Base-by-base conservation (phyloP, 2,329 filamentous ascomycete species). In the Coniella lustricola region DNA sequence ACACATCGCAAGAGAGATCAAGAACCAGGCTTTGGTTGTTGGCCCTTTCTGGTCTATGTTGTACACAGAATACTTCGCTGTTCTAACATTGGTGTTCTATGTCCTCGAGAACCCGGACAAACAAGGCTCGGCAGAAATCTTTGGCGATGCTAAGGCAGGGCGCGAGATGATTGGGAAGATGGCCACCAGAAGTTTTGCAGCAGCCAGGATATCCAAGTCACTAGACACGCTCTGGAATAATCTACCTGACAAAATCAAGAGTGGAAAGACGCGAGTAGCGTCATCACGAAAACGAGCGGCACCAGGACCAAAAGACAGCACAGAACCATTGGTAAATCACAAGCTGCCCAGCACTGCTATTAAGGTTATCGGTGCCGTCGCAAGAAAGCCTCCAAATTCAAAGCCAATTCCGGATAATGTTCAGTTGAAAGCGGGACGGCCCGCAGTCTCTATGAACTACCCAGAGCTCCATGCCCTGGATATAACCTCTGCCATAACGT, bases 21-120 rank as follows among this genome's bases (percentile, higher is more conserved):
- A 85, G 55, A 84, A 82, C 60, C 79, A 84, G 58, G 79, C 83
- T 3, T 72, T 88, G 7, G 71, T 93, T n/a, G 84, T 85, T 53
- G 88, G 87, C 1, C 85, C 87, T 0, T 90, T 89, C 64, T 93
- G 87, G 87, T 91, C 91, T 60, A 85, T 87, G 56, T 80, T 91
- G 61, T 91, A 89, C 61, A 89, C 86, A 2, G 85, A 87, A 14
- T 90, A 89, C 67, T 90, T 90, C 61, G 83, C 85, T 13, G 85
- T 91, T 29, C 70, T 93, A 29, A 87, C 87, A 0, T 71, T 93
- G 39, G 73, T 91, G 1, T 93, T 88, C 60, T 91, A 86, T 60
- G 84, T 86, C 1, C 71, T 89, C 13, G 87, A 91, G 62, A 91
- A 91, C 55, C 85, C 85, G 1, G 81, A 87, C 52, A 88, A 85